Evolutionary conservation across 176 grass and related monocot species (phyloP).

Genomic region (Chloris gayana): DNA sequence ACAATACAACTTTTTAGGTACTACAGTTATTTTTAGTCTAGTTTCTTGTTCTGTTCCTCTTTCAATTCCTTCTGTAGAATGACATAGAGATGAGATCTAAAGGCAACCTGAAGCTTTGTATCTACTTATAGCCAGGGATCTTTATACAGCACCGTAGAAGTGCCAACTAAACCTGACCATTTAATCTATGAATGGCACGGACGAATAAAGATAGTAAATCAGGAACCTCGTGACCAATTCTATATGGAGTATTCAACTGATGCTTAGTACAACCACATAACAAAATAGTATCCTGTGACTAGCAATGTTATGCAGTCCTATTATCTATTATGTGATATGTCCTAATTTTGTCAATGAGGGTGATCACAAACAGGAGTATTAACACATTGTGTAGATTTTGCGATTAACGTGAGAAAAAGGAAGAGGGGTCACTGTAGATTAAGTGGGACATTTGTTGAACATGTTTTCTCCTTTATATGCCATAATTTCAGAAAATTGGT

Average conservation of each 20-base stretch:
- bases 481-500: slow-evolving; percentile 13
- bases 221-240: neutral
- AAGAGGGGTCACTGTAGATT: neutral
- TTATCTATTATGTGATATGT: neutral
- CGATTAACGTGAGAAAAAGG: neutral
- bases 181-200: neutral
- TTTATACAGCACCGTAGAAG: neutral
- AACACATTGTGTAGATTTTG: neutral
- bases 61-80: neutral
- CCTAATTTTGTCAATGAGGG: neutral
- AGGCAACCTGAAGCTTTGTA: slow-evolving; percentile 9
- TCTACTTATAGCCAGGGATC: neutral
- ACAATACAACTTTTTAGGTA: neutral
- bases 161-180: neutral
- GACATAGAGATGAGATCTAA: slow-evolving; percentile 15
- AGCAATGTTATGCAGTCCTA: neutral
- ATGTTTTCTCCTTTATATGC: neutral
- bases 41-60: slow-evolving; percentile 11
- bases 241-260: neutral
- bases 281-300: neutral
- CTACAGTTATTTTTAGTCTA: neutral
- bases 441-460: neutral
- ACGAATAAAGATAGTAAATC: neutral
- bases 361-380: neutral
- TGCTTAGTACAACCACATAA: neutral